Percentiles rank a stretch among this genome's conserved stretches.
Conservation (phyloP, 345 rosid species). For the Dipteronia sinensis region DNA sequence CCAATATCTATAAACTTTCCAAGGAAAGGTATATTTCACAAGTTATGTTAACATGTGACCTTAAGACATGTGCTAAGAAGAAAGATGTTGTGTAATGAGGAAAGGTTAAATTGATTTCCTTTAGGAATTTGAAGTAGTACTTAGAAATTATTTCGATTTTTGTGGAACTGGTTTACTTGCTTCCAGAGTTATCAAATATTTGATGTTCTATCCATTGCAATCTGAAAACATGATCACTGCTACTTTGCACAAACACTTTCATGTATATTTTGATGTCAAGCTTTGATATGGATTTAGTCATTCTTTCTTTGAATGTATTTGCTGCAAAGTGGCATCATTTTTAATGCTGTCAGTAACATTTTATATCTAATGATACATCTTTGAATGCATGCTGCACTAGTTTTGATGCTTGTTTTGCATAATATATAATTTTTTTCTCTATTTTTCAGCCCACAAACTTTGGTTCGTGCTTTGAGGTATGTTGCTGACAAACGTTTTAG, state of each 20-base stretch:
- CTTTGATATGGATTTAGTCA: conserved; percentile 3
- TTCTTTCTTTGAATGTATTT: conserved; percentile 1
- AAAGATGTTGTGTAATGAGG: not conserved
- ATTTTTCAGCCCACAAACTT: conserved; percentile 90
- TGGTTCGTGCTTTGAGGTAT: conserved; percentile 98
- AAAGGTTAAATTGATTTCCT: not conserved
- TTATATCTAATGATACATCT: not conserved
- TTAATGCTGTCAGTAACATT: not conserved
- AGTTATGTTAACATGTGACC: not conserved
- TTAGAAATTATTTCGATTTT: not conserved
- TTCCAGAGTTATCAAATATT: not conserved
- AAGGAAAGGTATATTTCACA: conserved; percentile 75
- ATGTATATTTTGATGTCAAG: not conserved
- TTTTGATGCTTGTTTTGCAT: conserved; percentile 20
- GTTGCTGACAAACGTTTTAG: conserved; percentile 18
- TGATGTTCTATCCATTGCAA: not conserved
- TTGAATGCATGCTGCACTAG: conserved; percentile 5
- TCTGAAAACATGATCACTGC: not conserved
- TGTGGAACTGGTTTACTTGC: not conserved
- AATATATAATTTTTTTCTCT: conserved; percentile 23
- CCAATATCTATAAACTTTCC: conserved; percentile 82
- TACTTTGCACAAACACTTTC: not conserved
- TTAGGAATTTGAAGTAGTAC: not conserved
- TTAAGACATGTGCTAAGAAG: not conserved
- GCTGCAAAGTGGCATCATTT: conserved; percentile 3